These are phyloP conservation scores for Alternaria metachromatica DNA, from an alignment of 2,329 filamentous ascomycete genomes.

Conservation along the genomic window DNA sequence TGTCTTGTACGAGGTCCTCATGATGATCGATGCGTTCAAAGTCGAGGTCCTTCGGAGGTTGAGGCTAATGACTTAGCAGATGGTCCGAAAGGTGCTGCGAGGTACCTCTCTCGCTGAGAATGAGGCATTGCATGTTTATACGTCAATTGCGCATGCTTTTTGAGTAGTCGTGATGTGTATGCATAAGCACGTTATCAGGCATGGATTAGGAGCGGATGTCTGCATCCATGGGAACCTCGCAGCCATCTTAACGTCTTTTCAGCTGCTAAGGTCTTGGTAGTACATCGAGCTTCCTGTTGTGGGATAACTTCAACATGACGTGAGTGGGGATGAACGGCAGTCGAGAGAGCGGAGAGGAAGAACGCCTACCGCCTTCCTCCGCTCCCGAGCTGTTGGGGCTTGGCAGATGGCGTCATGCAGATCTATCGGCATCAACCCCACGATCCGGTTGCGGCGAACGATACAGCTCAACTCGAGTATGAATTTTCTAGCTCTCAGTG, in stretches of 20 bases:
- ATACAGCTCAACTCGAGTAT: no score
- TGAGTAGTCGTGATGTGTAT: constrained; percentile 1
- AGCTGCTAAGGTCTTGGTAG: background rate
- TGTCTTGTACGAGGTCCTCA: background rate
- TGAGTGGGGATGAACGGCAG: background rate
- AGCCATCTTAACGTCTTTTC: background rate
- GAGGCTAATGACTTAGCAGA: background rate
- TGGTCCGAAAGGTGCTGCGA: background rate
- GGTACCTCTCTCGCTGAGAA: background rate
- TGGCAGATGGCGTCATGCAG: background rate
- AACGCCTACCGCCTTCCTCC: background rate
- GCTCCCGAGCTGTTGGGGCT: background rate
- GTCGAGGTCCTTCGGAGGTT: accelerated
- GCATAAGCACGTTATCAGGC: constrained; percentile 1
- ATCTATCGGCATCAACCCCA: background rate
- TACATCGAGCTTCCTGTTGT: constrained; percentile 1
- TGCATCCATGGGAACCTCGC: background rate
- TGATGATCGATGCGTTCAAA: background rate
- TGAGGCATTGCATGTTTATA: background rate
- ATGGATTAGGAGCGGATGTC: background rate
- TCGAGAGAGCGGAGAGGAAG: background rate
- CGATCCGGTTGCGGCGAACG: background rate
- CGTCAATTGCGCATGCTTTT: background rate
- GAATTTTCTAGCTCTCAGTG: no score
- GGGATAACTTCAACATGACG: background rate